Conservation (phyloP, 2,329 filamentous ascomycete genomes). For the Colletotrichum neosansevieriae region DNA sequence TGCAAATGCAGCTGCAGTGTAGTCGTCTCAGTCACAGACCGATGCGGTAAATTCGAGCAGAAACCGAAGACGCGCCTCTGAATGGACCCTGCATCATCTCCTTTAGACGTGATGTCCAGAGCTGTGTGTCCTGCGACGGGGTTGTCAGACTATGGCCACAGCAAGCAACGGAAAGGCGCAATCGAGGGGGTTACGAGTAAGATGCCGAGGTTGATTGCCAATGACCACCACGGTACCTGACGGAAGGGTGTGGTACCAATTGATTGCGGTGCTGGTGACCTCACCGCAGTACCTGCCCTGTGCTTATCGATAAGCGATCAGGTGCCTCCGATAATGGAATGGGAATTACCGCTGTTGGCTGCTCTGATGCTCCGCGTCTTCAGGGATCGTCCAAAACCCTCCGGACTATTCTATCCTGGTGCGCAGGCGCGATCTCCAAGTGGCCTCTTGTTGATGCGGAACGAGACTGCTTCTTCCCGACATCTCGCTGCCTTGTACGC, state of each 20-base stretch:
- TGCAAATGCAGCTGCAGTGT: not conserved
- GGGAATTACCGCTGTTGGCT: too few species aligned
- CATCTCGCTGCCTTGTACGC: not conserved
- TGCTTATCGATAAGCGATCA: slow-evolving; percentile 40
- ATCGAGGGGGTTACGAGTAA: slow-evolving; percentile 22
- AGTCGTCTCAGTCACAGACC: slow-evolving; percentile 26
- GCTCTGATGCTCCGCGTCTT: too few species aligned
- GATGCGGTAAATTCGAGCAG: not conserved
- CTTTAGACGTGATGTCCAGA: not conserved
- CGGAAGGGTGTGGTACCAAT: not conserved
- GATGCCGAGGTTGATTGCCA: slow-evolving; percentile 29
- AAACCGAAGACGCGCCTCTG: not conserved
- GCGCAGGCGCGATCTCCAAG: not conserved
- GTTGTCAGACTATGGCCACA: not conserved
- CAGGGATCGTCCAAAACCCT: slow-evolving; percentile 27
- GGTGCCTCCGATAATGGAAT: slow-evolving; percentile 34
- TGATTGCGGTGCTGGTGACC: not conserved
- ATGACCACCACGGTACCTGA: not conserved
- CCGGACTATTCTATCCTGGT: slow-evolving; percentile 2
- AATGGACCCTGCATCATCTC: slow-evolving; percentile 20
- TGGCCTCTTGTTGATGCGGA: not conserved
- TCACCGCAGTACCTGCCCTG: too few species aligned
- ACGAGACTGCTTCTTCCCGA: not conserved
- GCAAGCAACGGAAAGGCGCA: slow-evolving; percentile 19
- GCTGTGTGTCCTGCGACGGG: not conserved